Evolutionary conservation across 2,329 filamentous ascomycete genomes (phyloP).

Genomic region (Ophiostoma triangulosporum): DNA sequence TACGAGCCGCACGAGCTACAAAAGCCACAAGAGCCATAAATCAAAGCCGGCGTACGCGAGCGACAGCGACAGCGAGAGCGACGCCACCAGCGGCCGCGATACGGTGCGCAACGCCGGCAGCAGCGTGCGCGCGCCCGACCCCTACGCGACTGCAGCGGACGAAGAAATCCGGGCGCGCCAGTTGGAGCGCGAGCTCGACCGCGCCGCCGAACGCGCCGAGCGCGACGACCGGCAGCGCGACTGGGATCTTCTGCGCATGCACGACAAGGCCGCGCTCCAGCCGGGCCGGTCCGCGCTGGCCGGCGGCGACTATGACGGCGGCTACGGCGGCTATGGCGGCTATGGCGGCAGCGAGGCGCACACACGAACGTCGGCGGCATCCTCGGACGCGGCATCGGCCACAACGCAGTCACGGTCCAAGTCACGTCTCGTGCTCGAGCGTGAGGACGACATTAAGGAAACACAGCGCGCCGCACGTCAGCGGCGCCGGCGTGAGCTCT

Average conservation of each 20-base stretch:
- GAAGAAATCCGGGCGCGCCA: conserved; percentile 2
- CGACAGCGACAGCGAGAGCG: not conserved
- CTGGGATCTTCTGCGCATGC: conserved; percentile 8
- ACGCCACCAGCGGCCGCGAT: not conserved
- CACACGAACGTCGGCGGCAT: not conserved
- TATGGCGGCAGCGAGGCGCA: not conserved
- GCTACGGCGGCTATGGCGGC: not conserved
- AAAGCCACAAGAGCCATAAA: no score
- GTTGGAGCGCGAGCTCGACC: conserved; percentile 4
- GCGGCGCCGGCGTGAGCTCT: conserved; percentile 6
- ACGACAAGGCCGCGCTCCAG: conserved; percentile 7
- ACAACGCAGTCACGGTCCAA: not conserved
- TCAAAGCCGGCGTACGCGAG: not conserved
- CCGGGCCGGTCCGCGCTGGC: not conserved
- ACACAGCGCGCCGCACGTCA: not conserved
- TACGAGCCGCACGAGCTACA: no score
- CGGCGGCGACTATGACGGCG: not conserved
- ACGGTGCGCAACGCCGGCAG: not conserved
- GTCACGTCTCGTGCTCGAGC: conserved; percentile 1
- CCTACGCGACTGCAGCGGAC: not conserved
- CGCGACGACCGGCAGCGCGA: conserved; percentile 5
- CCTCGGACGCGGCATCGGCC: not conserved
- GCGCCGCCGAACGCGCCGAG: not conserved
- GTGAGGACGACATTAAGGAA: not conserved
- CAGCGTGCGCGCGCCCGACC: not conserved